These are phyloP conservation scores for Xerophyta viscosa DNA, from an alignment of 106 monocot genomes.

Conservation along the genomic window DNA sequence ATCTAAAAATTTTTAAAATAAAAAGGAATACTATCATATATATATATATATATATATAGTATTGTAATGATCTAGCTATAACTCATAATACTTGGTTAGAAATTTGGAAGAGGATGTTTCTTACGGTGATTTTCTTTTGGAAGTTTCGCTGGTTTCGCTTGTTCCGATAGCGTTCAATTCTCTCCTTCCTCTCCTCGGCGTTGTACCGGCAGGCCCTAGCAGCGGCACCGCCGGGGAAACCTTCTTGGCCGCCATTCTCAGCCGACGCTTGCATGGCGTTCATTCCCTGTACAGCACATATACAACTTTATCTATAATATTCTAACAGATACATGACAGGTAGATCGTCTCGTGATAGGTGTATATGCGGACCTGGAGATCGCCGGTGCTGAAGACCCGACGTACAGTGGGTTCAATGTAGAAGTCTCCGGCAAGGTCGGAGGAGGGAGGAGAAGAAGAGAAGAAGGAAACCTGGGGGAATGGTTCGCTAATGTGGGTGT, in stretches of 20 bases:
- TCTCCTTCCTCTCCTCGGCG: conserved; percentile 59
- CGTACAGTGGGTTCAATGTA: neutral
- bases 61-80: too few relatives aligned
- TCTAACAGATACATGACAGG: too few relatives aligned
- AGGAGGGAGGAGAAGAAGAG: too few relatives aligned
- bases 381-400: conserved; percentile 6
- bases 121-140: conserved; percentile 84
- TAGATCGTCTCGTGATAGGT: too few relatives aligned
- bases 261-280: conserved; percentile 14
- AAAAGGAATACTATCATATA: too few relatives aligned
- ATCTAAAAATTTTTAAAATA: too few relatives aligned
- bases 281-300: conserved; percentile 41
- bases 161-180: conserved; percentile 62
- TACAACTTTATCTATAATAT: too few relatives aligned
- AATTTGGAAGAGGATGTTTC: too few relatives aligned
- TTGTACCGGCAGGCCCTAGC: conserved; percentile 36
- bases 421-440: neutral
- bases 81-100: too few relatives aligned
- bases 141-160: conserved; percentile 70
- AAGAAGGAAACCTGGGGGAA: neutral
- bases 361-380: conserved; percentile 6
- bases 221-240: neutral
- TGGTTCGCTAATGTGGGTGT: conserved; percentile 1
- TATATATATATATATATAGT: too few relatives aligned
- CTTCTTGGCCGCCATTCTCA: conserved; percentile 14